A percentile compares a stretch with the other conserved stretches of the same genome.
Conservation (phyloP, 208 protist genomes). For the Crithidia mellificae region DNA sequence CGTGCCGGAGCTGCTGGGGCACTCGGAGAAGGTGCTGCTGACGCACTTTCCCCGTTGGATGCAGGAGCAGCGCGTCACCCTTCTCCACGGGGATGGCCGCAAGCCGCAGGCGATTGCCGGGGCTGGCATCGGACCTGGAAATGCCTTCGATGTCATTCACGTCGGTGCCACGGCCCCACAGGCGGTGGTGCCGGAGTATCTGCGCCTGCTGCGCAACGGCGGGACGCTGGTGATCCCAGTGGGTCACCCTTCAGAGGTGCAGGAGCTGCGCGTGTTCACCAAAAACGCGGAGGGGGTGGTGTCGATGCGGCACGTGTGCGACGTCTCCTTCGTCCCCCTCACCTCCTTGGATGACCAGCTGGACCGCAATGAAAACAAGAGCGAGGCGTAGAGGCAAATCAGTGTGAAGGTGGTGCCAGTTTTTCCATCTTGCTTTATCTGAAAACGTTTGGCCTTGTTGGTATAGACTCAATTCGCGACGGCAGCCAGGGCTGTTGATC, state of each 20-base stretch:
- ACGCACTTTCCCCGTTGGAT: slow-evolving; percentile 51
- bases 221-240: slow-evolving; percentile 82
- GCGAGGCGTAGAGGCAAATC: neutral
- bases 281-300: slow-evolving; percentile 63
- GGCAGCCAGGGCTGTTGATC: neutral
- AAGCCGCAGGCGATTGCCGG: slow-evolving; percentile 28
- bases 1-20: slow-evolving; percentile 54
- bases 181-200: slow-evolving; percentile 42
- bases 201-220: slow-evolving; percentile 48
- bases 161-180: slow-evolving; percentile 74
- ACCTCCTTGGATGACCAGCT: slow-evolving; percentile 66
- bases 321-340: slow-evolving; percentile 81
- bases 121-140: neutral
- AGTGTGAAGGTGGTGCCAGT: neutral
- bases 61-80: slow-evolving; percentile 34
- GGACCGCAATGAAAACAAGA: neutral
- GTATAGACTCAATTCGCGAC: slow-evolving; percentile 1
- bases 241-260: slow-evolving; percentile 46
- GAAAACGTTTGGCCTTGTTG: no score
- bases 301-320: slow-evolving; percentile 28
- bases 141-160: slow-evolving; percentile 83
- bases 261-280: slow-evolving; percentile 67
- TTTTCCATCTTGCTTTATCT: no score
- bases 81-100: slow-evolving; percentile 76
- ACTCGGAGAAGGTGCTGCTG: slow-evolving; percentile 40